These are phyloP conservation scores for Colletotrichum kahawae DNA, from an alignment of 2,329 filamentous ascomycete genomes.

Conservation along the genomic window DNA sequence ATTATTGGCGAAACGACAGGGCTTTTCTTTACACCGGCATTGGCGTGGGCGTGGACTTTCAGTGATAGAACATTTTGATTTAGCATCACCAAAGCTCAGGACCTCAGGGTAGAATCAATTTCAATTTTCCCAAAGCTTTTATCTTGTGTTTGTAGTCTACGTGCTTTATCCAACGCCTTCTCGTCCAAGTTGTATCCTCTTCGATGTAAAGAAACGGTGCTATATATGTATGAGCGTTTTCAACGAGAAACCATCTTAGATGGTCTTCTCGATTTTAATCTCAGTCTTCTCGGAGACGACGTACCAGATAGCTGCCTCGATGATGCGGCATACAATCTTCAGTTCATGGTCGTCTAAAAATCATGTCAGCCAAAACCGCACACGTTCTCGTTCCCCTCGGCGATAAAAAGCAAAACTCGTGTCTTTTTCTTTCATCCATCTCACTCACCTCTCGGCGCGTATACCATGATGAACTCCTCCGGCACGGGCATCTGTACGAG, in stretches of 20 bases:
- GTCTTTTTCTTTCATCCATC: background rate
- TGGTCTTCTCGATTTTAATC: slow-evolving; percentile 28
- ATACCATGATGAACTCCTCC: slow-evolving; percentile 79
- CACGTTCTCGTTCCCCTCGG: background rate
- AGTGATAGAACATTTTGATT: background rate
- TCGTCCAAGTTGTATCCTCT: background rate
- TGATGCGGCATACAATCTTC: slow-evolving; percentile 68
- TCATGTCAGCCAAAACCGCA: background rate
- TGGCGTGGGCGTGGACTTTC: background rate
- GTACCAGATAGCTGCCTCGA: slow-evolving; percentile 78
- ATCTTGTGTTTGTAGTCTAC: background rate
- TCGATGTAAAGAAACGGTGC: background rate
- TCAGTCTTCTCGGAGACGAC: slow-evolving; percentile 52
- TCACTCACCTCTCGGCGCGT: slow-evolving; percentile 68
- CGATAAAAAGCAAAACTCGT: background rate
- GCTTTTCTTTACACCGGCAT: background rate
- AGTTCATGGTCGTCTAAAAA: slow-evolving; percentile 66
- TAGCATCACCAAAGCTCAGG: background rate
- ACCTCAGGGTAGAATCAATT: background rate
- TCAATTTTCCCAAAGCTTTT: background rate
- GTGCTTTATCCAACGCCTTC: background rate
- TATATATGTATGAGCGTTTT: slow-evolving; percentile 4
- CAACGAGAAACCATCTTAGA: background rate
- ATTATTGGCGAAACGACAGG: slow-evolving; percentile 38
- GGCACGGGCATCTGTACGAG: slow-evolving; percentile 70